These are phyloP conservation scores for Candida peoriensis DNA, from an alignment of 805 yeast species.

Conservation along the genomic window DNA sequence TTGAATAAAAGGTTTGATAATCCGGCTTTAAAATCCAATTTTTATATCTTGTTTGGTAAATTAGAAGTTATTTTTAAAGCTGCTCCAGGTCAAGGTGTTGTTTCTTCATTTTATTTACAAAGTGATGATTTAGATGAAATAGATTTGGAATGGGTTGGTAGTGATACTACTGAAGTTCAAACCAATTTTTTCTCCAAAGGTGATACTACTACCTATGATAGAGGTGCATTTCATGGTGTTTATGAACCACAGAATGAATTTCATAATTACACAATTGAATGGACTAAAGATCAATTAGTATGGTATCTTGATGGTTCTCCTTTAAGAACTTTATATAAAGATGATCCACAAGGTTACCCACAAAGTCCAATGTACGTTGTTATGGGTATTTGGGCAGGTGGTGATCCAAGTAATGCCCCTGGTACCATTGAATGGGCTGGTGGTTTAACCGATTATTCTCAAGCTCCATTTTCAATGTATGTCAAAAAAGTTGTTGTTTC, in stretches of 20 bases:
- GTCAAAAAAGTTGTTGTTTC: constrained; percentile 56
- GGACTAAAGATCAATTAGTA: constrained; percentile 60
- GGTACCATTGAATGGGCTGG: constrained; percentile 86
- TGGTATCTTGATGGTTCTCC: constrained; percentile 72
- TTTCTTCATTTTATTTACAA: constrained; percentile 77
- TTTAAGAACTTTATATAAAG: constrained; percentile 56
- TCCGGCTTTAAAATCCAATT: constrained; percentile 72
- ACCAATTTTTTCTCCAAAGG: constrained; percentile 82
- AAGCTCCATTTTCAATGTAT: constrained; percentile 66
- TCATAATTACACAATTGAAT: constrained; percentile 81
- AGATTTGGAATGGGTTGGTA: constrained; percentile 85
- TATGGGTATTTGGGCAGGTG: constrained; percentile 80
- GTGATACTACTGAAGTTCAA: constrained; percentile 70
- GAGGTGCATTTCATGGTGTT: constrained; percentile 70
- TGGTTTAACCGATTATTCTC: constrained; percentile 58
- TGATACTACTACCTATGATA: constrained; percentile 65
- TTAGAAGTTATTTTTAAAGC: constrained; percentile 69
- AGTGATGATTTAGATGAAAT: constrained; percentile 86
- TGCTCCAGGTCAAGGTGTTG: constrained; percentile 73
- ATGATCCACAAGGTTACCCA: constrained; percentile 69
- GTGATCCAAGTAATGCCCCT: constrained; percentile 55
- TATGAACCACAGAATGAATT: constrained; percentile 49
- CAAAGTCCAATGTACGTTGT: constrained; percentile 81
- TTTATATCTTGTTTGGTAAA: constrained; percentile 86
- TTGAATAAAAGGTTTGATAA: constrained; percentile 63